Percentiles rank a stretch among this genome's conserved stretches.
phyloP scores from a whole-genome alignment of 495 filamentous ascomycete genomes.

The Aspergillus mulundensis region DNA sequence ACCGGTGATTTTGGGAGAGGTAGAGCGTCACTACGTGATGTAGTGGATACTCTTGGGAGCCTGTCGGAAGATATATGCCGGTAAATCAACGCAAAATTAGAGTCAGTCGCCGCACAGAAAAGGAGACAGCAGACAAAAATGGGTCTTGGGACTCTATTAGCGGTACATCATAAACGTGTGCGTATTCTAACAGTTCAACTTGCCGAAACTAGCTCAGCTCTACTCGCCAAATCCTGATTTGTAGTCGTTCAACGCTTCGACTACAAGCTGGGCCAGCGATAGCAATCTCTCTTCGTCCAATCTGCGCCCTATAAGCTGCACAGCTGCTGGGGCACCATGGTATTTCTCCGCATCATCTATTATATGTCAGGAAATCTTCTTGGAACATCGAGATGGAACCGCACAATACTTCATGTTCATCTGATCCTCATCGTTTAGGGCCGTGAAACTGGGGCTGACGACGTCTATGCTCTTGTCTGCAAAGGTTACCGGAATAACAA shows the following conservation, averaged over 20 bases:
- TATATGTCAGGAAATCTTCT: neutral
- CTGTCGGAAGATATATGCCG: neutral
- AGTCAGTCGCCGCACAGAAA: neutral
- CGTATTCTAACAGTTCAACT: neutral
- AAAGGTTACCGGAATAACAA: constrained; percentile 4
- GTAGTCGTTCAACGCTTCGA: constrained; percentile 7
- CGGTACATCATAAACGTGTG: neutral
- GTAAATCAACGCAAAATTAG: neutral
- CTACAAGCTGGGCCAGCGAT: constrained; percentile 6
- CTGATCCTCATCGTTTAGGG: neutral
- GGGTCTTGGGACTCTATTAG: constrained; percentile 1
- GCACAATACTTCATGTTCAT: constrained; percentile 3
- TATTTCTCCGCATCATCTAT: constrained; percentile 3
- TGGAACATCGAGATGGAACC: neutral
- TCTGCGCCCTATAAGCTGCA: constrained; percentile 9
- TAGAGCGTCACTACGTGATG: constrained; percentile 1
- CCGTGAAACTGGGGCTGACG: constrained; percentile 3
- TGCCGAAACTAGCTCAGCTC: neutral
- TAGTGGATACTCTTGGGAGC: neutral
- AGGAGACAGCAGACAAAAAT: neutral
- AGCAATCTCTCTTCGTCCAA: constrained; percentile 7
- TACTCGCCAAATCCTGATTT: neutral
- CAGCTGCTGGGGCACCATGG: constrained; percentile 6
- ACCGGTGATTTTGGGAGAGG: constrained; percentile 3
- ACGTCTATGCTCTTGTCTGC: constrained; percentile 6